phyloP scores from a whole-genome alignment of 192 early-diverging fungal genomes.

The Jimgerdemannia lactiflua region DNA sequence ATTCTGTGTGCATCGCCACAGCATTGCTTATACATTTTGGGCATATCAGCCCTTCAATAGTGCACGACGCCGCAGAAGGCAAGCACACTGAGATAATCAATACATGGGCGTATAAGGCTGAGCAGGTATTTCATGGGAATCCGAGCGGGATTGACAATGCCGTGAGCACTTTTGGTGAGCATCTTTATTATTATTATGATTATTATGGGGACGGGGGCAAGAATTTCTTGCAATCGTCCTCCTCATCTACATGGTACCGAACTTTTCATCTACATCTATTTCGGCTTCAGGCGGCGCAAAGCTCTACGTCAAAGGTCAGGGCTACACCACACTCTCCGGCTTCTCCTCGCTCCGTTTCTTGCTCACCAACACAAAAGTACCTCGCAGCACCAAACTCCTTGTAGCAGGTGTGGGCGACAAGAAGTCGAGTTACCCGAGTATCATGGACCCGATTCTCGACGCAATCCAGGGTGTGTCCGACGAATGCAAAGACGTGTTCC shows the following conservation, averaged over 20 bases:
- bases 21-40: conserved; percentile 65
- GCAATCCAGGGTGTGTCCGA: conserved; percentile 61
- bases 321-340: conserved; percentile 42
- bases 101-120: conserved; percentile 87
- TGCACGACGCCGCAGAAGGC: conserved; percentile 12
- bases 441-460: conserved; percentile 66
- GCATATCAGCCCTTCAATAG: conserved; percentile 12
- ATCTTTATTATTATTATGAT: neutral
- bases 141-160: conserved; percentile 97
- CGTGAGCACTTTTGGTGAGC: conserved; percentile 77
- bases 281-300: conserved; percentile 63
- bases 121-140: conserved; percentile 94
- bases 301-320: conserved; percentile 60
- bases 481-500: conserved; percentile 33
- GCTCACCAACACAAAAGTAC: conserved; percentile 86
- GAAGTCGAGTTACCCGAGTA: conserved; percentile 50
- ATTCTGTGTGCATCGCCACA: conserved; percentile 75
- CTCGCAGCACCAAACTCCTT: conserved; percentile 84
- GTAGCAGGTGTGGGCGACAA: conserved; percentile 75
- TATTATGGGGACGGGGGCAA: neutral
- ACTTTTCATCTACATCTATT: conserved; percentile 1
- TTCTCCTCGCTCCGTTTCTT: conserved; percentile 72
- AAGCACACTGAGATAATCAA: conserved; percentile 63
- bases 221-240: too few species aligned
- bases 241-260: too few species aligned